Evolutionary conservation across 768 basidiomycete genomes (phyloP).

Genomic region (Strobilomyces confusus): DNA sequence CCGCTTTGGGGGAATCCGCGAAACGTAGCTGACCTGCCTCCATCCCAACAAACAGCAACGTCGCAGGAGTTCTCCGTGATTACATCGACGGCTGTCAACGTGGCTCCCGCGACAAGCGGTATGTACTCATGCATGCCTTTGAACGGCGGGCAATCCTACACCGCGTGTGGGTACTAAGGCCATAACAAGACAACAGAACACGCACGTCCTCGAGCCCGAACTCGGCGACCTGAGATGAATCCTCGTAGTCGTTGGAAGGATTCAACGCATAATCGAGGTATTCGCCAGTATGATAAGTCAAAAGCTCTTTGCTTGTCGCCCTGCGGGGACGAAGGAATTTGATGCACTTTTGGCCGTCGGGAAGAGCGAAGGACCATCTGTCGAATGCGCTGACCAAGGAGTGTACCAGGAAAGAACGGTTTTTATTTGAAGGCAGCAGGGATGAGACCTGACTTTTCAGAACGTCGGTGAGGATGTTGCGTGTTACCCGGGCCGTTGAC

Average conservation of each 20-base stretch:
- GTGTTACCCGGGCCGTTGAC: too few species aligned
- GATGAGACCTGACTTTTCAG: slow-evolving; percentile 39
- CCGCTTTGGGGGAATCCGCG: not conserved
- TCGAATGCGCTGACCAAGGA: slow-evolving; percentile 53
- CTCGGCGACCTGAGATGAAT: slow-evolving; percentile 28
- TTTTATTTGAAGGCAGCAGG: slow-evolving; percentile 64
- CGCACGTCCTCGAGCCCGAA: slow-evolving; percentile 62
- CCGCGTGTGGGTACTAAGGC: slow-evolving; percentile 1
- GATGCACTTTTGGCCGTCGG: slow-evolving; percentile 27
- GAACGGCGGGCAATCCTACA: slow-evolving; percentile 83
- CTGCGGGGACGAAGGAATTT: slow-evolving; percentile 48
- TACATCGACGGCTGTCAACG: slow-evolving; percentile 66
- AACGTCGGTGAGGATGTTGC: too few species aligned
- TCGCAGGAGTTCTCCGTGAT: slow-evolving; percentile 50
- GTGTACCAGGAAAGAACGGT: slow-evolving; percentile 64
- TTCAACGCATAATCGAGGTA: slow-evolving; percentile 62
- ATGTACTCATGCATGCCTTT: slow-evolving; percentile 65
- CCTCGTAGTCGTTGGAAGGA: slow-evolving; percentile 26
- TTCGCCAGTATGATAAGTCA: slow-evolving; percentile 63
- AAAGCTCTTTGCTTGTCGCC: slow-evolving; percentile 56
- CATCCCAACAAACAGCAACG: slow-evolving; percentile 85
- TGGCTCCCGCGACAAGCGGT: slow-evolving; percentile 67
- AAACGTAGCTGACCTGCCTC: slow-evolving; percentile 57
- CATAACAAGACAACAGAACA: not conserved
- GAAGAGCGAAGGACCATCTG: slow-evolving; percentile 36